These are phyloP conservation scores for Fraxinus platypoda DNA, from an alignment of 305 asterid genomes.

Conservation along the genomic window DNA sequence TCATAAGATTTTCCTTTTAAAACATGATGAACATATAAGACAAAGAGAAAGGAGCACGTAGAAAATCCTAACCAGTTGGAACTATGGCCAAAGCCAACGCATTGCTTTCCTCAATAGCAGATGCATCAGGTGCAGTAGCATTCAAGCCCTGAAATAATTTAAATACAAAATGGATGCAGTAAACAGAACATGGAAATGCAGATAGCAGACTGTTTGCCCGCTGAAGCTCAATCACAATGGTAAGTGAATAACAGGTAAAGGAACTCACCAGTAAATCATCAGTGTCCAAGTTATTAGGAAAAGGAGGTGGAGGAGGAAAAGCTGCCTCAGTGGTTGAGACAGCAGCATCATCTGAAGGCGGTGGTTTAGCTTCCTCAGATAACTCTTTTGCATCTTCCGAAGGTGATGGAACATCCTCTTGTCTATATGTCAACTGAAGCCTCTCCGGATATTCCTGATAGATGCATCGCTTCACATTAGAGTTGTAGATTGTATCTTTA, in stretches of 20 bases:
- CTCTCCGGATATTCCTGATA: slow-evolving; percentile 90
- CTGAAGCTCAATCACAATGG: not conserved
- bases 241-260: slow-evolving; percentile 12
- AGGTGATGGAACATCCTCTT: slow-evolving; percentile 62
- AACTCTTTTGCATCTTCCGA: slow-evolving; percentile 53
- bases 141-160: slow-evolving; percentile 66
- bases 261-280: slow-evolving; percentile 78
- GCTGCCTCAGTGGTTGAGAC: slow-evolving; percentile 41
- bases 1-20: not conserved
- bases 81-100: slow-evolving; percentile 89
- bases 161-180: not conserved
- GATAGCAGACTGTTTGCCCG: not conserved
- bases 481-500: not conserved
- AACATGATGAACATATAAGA: slow-evolving; percentile 1
- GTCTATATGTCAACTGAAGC: slow-evolving; percentile 91
- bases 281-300: slow-evolving; percentile 46
- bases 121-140: slow-evolving; percentile 50
- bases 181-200: slow-evolving; percentile 20
- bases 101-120: slow-evolving; percentile 75
- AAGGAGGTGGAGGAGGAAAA: slow-evolving; percentile 34
- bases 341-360: slow-evolving; percentile 45
- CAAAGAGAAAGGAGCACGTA: not conserved
- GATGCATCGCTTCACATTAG: not conserved
- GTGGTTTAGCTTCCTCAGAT: slow-evolving; percentile 49
- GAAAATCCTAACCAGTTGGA: slow-evolving; percentile 62